Conservation (phyloP, 352 stramenopile genomes). For the Thalassiosira exigua region DNA sequence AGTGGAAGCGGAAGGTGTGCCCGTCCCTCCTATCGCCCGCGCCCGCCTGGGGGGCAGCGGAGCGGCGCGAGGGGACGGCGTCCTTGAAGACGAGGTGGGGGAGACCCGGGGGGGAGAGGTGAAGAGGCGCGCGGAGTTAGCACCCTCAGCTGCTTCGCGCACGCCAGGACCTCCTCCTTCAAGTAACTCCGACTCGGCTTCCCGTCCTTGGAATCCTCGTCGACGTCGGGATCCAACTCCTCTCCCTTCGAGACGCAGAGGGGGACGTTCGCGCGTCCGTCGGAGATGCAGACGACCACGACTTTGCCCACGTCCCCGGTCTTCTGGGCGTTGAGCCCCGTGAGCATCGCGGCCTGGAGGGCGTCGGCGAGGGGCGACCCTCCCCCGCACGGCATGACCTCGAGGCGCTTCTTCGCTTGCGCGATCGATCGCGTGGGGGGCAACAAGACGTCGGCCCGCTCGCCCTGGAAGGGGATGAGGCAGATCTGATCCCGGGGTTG, state of each 20-base stretch:
- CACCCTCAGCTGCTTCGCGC: constrained; percentile 58
- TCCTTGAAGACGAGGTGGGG: constrained; percentile 50
- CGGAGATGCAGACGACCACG: constrained; percentile 87
- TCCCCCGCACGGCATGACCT: constrained; percentile 89
- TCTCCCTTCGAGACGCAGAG: constrained; percentile 65
- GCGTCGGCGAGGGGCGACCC: constrained; percentile 87
- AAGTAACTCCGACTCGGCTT: constrained; percentile 75
- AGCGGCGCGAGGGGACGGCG: constrained; percentile 34
- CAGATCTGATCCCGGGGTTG: constrained; percentile 85
- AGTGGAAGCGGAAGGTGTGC: too few relatives aligned
- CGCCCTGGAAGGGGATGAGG: constrained; percentile 89
- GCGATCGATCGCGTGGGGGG: constrained; percentile 88
- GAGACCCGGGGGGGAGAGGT: too few relatives aligned
- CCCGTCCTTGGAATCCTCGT: constrained; percentile 55
- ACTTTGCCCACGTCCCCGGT: constrained; percentile 86
- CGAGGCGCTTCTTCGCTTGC: constrained; percentile 86
- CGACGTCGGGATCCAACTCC: constrained; percentile 37
- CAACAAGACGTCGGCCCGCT: constrained; percentile 82
- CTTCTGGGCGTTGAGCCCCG: constrained; percentile 88
- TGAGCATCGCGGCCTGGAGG: constrained; percentile 83
- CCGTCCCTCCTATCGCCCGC: too few relatives aligned
- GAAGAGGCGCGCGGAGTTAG: too few relatives aligned
- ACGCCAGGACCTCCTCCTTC: constrained; percentile 80
- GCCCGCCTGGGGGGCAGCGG: too few relatives aligned
- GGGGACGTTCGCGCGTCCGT: constrained; percentile 87